These are phyloP conservation scores for Solanum pennellii DNA, from an alignment of 257 asterid species.

Conservation along the genomic window DNA sequence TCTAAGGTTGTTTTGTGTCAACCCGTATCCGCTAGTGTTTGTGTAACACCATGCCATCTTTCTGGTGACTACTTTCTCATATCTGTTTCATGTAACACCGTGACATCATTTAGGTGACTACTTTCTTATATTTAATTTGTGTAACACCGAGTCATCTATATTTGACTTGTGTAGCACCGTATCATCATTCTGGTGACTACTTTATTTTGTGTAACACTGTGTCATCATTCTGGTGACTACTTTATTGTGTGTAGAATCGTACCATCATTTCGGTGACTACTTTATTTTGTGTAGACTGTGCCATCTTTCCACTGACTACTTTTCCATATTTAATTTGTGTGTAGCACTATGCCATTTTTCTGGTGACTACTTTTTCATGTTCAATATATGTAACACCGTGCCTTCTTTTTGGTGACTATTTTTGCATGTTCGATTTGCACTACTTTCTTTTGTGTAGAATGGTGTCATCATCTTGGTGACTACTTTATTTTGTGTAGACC, in stretches of 20 bases:
- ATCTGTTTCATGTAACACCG: not conserved
- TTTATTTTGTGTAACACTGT: not conserved
- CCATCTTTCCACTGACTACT: not conserved
- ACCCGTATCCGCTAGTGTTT: not conserved
- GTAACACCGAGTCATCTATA: not conserved
- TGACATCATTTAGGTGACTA: not conserved
- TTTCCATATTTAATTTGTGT: not conserved
- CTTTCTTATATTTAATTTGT: not conserved
- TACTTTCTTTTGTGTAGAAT: not conserved
- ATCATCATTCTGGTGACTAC: not conserved
- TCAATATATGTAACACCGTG: not conserved
- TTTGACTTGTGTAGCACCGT: too few species aligned
- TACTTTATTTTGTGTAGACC: not conserved
- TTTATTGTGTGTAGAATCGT: too few species aligned
- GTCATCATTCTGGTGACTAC: not conserved
- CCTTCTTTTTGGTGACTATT: not conserved
- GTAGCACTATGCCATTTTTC: not conserved
- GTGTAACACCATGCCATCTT: not conserved
- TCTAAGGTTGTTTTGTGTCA: not conserved
- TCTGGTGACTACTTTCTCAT: not conserved
- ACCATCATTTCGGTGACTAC: not conserved
- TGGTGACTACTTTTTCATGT: not conserved
- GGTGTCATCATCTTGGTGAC: not conserved
- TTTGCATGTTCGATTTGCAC: not conserved
- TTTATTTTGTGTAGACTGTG: too few species aligned